A percentile compares a stretch with the other conserved stretches of the same genome.
phyloP scores from a whole-genome alignment of 139 green algal species.

The Desmodesmus armatus region DNA sequence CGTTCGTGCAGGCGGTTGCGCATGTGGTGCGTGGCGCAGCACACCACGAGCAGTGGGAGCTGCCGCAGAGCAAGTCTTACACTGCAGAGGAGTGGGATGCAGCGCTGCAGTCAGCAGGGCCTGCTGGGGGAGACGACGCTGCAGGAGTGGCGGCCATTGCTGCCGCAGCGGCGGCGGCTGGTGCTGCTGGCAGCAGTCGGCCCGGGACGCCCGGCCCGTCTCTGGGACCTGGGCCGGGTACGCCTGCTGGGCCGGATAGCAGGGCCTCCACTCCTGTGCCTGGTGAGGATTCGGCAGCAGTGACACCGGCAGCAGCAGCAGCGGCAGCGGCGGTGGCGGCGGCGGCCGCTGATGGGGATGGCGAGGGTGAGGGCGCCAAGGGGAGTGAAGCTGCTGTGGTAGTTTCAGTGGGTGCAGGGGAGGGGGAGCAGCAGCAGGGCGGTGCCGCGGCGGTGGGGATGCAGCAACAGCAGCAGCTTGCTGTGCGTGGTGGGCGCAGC shows the following conservation, averaged over 20 bases:
- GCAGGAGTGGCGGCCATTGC: conserved; percentile 8
- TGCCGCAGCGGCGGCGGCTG: neutral
- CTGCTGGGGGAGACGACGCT: neutral
- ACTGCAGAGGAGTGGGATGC: conserved; percentile 60
- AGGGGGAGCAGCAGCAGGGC: conserved; percentile 16
- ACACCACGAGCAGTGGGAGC: conserved; percentile 53
- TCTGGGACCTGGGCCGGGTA: too few relatives aligned
- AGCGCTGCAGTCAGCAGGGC: conserved; percentile 1
- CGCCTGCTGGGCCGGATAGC: too few relatives aligned
- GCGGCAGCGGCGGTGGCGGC: neutral
- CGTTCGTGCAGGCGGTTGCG: conserved; percentile 75
- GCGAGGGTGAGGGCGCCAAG: neutral
- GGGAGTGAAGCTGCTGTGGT: neutral
- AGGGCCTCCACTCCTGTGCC: too few relatives aligned
- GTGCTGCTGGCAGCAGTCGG: neutral
- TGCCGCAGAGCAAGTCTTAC: conserved; percentile 58
- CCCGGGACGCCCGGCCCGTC: neutral
- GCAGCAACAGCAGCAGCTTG: conserved; percentile 18
- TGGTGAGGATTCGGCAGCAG: neutral
- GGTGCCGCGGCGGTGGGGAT: neutral
- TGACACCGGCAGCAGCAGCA: neutral
- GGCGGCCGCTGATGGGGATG: neutral
- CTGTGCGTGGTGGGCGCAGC: neutral
- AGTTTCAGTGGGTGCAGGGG: neutral
- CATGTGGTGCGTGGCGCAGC: conserved; percentile 63